These are phyloP conservation scores for Kazachstania viticola DNA, from an alignment of 805 yeast species.

Conservation along the genomic window DNA sequence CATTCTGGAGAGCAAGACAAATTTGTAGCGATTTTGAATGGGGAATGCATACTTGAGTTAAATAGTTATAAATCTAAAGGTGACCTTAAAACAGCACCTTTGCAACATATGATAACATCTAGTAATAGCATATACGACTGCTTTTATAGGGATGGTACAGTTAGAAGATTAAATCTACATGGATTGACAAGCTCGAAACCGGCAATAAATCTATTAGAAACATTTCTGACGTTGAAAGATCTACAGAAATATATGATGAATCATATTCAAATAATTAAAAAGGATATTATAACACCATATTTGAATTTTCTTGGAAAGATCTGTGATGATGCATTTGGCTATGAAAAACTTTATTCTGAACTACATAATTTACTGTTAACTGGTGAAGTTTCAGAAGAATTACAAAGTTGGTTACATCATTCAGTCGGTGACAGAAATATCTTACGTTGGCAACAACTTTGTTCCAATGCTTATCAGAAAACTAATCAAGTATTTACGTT, in stretches of 20 bases:
- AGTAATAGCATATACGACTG: slow-evolving; percentile 1
- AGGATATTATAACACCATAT: slow-evolving; percentile 14
- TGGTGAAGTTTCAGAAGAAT: slow-evolving; percentile 38
- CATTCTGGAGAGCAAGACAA: slow-evolving; percentile 7
- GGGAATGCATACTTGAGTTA: slow-evolving; percentile 7
- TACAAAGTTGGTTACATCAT: slow-evolving; percentile 50
- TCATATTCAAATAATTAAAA: slow-evolving; percentile 11
- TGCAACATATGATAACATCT: background rate
- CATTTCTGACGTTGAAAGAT: slow-evolving; percentile 7
- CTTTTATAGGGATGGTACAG: slow-evolving; percentile 7
- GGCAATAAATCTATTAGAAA: slow-evolving; percentile 5
- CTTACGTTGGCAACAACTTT: slow-evolving; percentile 34
- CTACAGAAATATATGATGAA: slow-evolving; percentile 8
- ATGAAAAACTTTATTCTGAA: slow-evolving; percentile 25
- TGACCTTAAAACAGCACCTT: too few relatives aligned
- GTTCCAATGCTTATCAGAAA: slow-evolving; percentile 32
- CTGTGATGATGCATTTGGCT: slow-evolving; percentile 10
- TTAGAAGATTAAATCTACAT: background rate
- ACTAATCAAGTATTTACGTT: slow-evolving; percentile 37
- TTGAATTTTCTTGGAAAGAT: slow-evolving; percentile 10
- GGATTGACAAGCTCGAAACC: background rate
- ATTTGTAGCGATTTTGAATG: slow-evolving; percentile 10
- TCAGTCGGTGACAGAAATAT: slow-evolving; percentile 58
- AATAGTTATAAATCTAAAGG: background rate
- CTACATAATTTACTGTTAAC: slow-evolving; percentile 27